phyloP scores from a whole-genome alignment of 176 grass and related monocot species.

The Eleusine coracana region DNA sequence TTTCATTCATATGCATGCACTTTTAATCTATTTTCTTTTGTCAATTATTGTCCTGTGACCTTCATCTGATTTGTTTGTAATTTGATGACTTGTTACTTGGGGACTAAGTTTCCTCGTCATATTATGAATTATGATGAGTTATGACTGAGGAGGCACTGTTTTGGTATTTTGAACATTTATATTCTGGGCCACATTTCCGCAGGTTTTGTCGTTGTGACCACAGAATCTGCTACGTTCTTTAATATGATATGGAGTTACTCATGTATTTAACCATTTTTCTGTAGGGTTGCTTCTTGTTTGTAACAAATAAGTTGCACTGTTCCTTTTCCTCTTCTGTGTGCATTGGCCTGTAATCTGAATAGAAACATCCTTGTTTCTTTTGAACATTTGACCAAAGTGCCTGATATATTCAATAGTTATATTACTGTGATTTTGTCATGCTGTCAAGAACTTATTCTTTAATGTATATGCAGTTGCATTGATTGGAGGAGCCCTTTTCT shows the following conservation, averaged over 20 bases:
- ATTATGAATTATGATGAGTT: neutral
- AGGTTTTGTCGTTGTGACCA: neutral
- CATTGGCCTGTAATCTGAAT: neutral
- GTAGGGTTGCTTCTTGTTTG: neutral
- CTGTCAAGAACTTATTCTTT: conserved; percentile 33
- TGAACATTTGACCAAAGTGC: conserved; percentile 12
- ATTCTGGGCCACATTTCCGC: neutral
- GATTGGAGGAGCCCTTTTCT: conserved; percentile 91
- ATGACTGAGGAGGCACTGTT: conserved; percentile 2
- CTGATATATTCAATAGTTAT: conserved; percentile 7
- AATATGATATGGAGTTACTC: conserved; percentile 1
- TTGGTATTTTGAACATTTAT: conserved; percentile 4
- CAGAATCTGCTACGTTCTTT: neutral
- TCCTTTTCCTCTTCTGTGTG: conserved; percentile 12
- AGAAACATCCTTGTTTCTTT: conserved; percentile 18
- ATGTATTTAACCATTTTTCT: neutral
- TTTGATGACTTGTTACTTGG: neutral
- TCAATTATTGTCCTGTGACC: neutral
- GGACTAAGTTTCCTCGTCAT: conserved; percentile 8
- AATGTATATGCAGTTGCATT: conserved; percentile 82
- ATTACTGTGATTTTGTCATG: conserved; percentile 45
- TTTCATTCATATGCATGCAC: neutral
- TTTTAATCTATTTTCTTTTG: neutral
- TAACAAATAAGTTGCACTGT: conserved; percentile 8
- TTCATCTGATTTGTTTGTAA: neutral